Evolutionary conservation across 1,284 basidiomycete genomes (phyloP).

Genomic region (Violaceomyces palustris): DNA sequence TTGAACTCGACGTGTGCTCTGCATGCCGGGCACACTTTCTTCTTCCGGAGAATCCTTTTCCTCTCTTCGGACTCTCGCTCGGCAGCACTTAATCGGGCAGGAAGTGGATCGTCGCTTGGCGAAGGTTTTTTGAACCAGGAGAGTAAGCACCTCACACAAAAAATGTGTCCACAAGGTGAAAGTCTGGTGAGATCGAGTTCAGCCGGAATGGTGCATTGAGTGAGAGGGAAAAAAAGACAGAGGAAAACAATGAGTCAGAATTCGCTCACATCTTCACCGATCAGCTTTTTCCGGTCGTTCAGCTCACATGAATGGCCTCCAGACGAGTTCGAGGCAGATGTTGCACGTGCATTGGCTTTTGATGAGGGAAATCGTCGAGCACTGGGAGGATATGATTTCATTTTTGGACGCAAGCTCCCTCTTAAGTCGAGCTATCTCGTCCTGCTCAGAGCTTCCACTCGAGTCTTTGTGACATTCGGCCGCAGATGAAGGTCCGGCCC

Average conservation of each 20-base stretch:
- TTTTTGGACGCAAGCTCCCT: conserved; percentile 12
- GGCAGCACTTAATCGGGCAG: conserved; percentile 3
- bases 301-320: conserved; percentile 29
- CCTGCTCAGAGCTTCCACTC: conserved; percentile 11
- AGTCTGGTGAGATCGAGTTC: conserved; percentile 8
- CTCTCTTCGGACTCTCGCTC: conserved; percentile 7
- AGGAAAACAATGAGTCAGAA: neutral
- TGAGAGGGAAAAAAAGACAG: neutral
- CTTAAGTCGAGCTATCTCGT: conserved; percentile 18
- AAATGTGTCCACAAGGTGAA: conserved; percentile 46
- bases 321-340: conserved; percentile 39
- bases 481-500: no score
- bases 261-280: neutral
- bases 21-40: conserved; percentile 48
- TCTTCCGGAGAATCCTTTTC: conserved; percentile 24
- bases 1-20: conserved; percentile 34
- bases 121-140: conserved; percentile 42
- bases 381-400: conserved; percentile 14
- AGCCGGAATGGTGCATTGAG: neutral
- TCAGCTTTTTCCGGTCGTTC: neutral
- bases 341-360: conserved; percentile 31
- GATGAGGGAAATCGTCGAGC: conserved; percentile 15
- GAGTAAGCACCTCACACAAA: conserved; percentile 45
- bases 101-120: conserved; percentile 13
- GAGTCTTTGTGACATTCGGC: conserved; percentile 1